Evolutionary conservation across 495 filamentous ascomycete genomes (phyloP).

Genomic region (Venustampulla echinocandica): DNA sequence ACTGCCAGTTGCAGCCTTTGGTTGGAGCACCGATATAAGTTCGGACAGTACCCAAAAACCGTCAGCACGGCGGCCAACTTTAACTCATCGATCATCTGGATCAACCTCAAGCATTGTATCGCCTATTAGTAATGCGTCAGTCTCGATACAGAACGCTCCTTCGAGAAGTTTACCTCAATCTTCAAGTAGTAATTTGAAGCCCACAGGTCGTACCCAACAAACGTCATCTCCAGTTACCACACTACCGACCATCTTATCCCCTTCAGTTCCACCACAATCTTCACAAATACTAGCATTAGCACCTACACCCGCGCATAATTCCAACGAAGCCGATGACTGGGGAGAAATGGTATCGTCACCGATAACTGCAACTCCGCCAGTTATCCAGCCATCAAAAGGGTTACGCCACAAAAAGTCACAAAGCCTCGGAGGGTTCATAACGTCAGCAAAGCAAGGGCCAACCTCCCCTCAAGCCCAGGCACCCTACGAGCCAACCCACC

Average conservation of each 20-base stretch:
- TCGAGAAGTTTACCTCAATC: background rate
- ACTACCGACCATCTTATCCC: background rate
- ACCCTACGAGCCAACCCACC: background rate
- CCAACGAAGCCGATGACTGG: slow-evolving; percentile 43
- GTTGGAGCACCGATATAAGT: slow-evolving; percentile 25
- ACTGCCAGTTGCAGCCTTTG: slow-evolving; percentile 26
- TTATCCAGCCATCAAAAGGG: slow-evolving; percentile 2
- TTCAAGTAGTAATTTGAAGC: background rate
- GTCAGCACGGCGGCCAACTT: background rate
- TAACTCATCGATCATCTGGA: background rate
- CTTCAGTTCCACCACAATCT: background rate
- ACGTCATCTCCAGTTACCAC: background rate
- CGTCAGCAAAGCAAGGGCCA: background rate
- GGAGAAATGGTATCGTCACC: slow-evolving; percentile 48
- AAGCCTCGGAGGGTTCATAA: slow-evolving; percentile 5
- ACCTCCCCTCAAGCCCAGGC: no score
- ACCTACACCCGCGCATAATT: background rate
- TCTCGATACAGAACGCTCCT: background rate
- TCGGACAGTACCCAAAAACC: background rate
- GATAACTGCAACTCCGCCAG: slow-evolving; percentile 13
- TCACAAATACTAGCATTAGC: background rate
- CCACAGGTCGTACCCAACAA: no score
- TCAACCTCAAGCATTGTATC: background rate
- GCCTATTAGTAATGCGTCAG: background rate
- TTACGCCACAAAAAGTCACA: slow-evolving; percentile 10